Percentiles rank a stretch among this genome's conserved stretches.
Evolutionary conservation across 2,329 filamentous ascomycete species (phyloP).

Genomic region (Aspergillus terreus): DNA sequence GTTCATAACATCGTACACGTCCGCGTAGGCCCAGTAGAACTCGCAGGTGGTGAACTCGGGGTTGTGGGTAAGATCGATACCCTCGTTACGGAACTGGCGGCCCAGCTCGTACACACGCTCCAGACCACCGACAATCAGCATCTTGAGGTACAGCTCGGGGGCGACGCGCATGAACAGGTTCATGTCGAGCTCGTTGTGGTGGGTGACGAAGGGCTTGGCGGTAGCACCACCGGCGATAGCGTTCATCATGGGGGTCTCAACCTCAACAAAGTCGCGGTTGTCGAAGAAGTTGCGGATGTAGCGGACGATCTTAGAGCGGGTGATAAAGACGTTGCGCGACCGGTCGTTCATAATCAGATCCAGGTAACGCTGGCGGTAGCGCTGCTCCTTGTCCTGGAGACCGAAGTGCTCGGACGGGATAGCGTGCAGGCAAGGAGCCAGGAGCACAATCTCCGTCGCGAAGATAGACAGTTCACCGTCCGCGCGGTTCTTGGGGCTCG

Average conservation of each 20-base stretch:
- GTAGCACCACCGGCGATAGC: constrained; percentile 93
- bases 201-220: constrained; percentile 88
- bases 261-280: constrained; percentile 81
- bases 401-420: constrained; percentile 83
- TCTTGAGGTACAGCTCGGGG: constrained; percentile 95
- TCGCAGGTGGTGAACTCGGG: constrained; percentile 97
- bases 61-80: constrained; percentile 90
- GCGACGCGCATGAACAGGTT: constrained; percentile 93
- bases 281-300: constrained; percentile 90
- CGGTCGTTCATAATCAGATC: constrained; percentile 96
- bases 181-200: constrained; percentile 95
- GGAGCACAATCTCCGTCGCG: constrained; percentile 76
- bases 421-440: constrained; percentile 88
- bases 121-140: constrained; percentile 87
- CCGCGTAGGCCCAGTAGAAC: constrained; percentile 92
- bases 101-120: constrained; percentile 96
- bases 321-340: constrained; percentile 77
- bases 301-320: constrained; percentile 79
- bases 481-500: constrained; percentile 80
- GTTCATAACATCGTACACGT: constrained; percentile 86
- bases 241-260: constrained; percentile 98
- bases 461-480: constrained; percentile 94
- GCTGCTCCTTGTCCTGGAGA: constrained; percentile 91
- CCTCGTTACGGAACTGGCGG: constrained; percentile 92
- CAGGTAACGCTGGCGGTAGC: constrained; percentile 88